These are phyloP conservation scores for Beauveria brongniartii DNA, from an alignment of 2,329 filamentous ascomycete species.

Conservation along the genomic window DNA sequence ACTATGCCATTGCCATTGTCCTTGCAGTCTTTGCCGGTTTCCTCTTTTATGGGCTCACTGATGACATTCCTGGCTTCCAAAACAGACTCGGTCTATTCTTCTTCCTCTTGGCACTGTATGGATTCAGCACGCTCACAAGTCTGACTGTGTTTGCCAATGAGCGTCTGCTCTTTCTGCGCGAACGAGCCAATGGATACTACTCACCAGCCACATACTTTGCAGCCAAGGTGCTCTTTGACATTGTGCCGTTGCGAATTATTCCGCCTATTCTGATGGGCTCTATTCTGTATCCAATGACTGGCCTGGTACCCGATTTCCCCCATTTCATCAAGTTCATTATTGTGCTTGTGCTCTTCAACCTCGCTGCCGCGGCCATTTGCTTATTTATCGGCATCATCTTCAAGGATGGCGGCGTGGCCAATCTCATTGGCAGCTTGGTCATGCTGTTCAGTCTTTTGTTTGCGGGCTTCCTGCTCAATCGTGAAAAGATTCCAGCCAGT, in stretches of 20 bases:
- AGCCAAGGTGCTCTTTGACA: conserved; percentile 96
- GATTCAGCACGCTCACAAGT: conserved; percentile 91
- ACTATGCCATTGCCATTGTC: conserved; percentile 94
- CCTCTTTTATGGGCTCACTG: conserved; percentile 91
- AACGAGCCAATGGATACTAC: conserved; percentile 96
- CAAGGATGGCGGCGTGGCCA: conserved; percentile 84
- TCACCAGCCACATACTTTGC: conserved; percentile 88
- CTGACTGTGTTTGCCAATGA: conserved; percentile 90
- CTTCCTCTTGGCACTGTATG: conserved; percentile 90
- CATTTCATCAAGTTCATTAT: conserved; percentile 90
- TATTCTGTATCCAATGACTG: conserved; percentile 97
- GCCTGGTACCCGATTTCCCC: conserved; percentile 68
- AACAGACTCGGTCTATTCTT: conserved; percentile 96
- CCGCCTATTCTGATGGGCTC: conserved; percentile 91
- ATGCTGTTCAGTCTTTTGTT: conserved; percentile 98
- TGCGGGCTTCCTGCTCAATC: conserved; percentile 87
- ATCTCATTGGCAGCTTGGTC: conserved; percentile 85
- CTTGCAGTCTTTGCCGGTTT: conserved; percentile 91
- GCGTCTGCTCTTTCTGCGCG: conserved; percentile 81
- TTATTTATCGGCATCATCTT: conserved; percentile 95
- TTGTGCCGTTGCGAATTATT: conserved; percentile 86
- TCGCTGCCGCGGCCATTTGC: conserved; percentile 87
- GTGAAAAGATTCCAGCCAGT: conserved; percentile 79
- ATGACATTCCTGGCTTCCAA: conserved; percentile 95
- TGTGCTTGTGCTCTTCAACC: conserved; percentile 89